Evolutionary conservation across 306 rosid genomes (phyloP).

Genomic region (Rosa multiflora): DNA sequence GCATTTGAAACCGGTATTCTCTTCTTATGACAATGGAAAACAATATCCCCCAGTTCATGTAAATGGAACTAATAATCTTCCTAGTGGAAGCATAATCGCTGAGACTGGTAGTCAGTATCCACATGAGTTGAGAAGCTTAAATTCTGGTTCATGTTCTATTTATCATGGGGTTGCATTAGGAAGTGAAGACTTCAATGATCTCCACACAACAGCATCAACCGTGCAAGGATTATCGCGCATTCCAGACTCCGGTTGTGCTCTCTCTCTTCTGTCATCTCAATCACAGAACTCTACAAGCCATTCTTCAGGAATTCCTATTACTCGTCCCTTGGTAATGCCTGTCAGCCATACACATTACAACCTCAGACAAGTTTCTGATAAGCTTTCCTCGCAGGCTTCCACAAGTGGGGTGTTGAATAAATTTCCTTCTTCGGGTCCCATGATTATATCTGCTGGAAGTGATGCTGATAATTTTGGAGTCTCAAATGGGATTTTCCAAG

Average conservation of each 20-base stretch:
- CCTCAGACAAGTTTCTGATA: constrained; percentile 48
- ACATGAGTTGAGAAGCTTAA: constrained; percentile 29
- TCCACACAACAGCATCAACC: constrained; percentile 46
- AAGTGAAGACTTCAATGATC: constrained; percentile 58
- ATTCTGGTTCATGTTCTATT: constrained; percentile 34
- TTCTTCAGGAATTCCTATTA: constrained; percentile 57
- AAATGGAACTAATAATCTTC: constrained; percentile 37
- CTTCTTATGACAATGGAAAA: constrained; percentile 37
- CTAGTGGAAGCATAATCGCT: constrained; percentile 46
- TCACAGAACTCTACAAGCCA: constrained; percentile 69
- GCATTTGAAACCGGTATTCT: constrained; percentile 42
- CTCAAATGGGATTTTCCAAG: constrained; percentile 55
- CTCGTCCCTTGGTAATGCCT: constrained; percentile 47
- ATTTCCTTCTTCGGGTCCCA: constrained; percentile 43
- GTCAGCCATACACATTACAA: constrained; percentile 50
- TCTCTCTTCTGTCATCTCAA: constrained; percentile 99
- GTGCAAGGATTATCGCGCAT: constrained; percentile 54
- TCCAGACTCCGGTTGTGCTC: constrained; percentile 78
- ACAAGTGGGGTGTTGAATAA: constrained; percentile 44
- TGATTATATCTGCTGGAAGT: constrained; percentile 43
- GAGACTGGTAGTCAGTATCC: constrained; percentile 43
- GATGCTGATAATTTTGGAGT: constrained; percentile 53
- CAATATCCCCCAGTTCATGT: constrained; percentile 57
- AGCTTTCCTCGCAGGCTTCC: constrained; percentile 57
- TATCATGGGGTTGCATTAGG: constrained; percentile 44